Percentiles rank a stretch among this genome's conserved stretches.
Evolutionary conservation across 805 yeast genomes (phyloP).

Genomic region (Phaffomyces thermotolerans): DNA sequence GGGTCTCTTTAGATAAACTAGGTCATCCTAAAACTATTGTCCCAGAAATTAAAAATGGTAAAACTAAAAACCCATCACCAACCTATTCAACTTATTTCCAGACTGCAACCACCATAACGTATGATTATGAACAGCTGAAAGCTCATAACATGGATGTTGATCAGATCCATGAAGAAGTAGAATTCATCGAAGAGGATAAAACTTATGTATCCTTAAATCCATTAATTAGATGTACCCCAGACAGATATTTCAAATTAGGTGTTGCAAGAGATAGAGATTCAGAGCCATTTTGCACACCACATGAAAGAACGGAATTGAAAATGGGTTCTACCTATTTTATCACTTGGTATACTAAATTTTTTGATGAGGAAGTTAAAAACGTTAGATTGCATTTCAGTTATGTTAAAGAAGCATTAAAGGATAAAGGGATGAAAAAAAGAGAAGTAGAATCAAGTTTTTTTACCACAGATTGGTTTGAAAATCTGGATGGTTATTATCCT

Average conservation of each 20-base stretch:
- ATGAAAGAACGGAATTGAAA: conserved; percentile 49
- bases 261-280: conserved; percentile 45
- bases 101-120: conserved; percentile 51
- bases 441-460: conserved; percentile 44
- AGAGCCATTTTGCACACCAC: conserved; percentile 85
- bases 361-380: conserved; percentile 45
- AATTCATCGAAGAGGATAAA: conserved; percentile 58
- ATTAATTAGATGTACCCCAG: conserved; percentile 79
- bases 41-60: conserved; percentile 72
- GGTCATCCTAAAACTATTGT: conserved; percentile 75
- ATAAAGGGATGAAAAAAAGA: conserved; percentile 51
- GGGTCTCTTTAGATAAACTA: conserved; percentile 71
- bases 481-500: conserved; percentile 56
- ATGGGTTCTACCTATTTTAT: conserved; percentile 62
- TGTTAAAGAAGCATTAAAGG: conserved; percentile 46
- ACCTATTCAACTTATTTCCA: conserved; percentile 72
- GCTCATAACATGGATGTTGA: conserved; percentile 69
- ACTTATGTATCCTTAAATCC: conserved; percentile 71
- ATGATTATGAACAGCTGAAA: conserved; percentile 53
- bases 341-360: conserved; percentile 73
- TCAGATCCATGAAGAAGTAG: conserved; percentile 49
- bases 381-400: conserved; percentile 64
- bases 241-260: conserved; percentile 59
- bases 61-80: conserved; percentile 58
- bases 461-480: conserved; percentile 65